A percentile compares a stretch with the other conserved stretches of the same genome.
Evolutionary conservation across 1,284 basidiomycete genomes (phyloP).

Genomic region (Takashimella koratensis): DNA sequence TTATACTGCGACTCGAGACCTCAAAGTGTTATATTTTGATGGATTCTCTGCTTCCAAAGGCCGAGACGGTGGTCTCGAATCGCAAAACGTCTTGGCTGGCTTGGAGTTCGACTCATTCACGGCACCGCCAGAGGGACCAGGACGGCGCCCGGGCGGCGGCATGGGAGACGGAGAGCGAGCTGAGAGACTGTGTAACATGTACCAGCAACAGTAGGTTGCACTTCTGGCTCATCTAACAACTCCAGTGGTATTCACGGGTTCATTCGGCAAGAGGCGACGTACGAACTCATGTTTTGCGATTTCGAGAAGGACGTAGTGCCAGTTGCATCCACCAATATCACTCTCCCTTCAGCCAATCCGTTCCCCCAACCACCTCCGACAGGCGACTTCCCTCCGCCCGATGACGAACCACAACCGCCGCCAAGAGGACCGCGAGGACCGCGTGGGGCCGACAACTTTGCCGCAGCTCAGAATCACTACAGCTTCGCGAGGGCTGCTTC

Average conservation of each 20-base stretch:
- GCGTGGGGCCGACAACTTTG: not conserved
- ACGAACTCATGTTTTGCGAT: not conserved
- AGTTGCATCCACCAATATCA: not conserved
- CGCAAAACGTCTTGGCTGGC: not conserved
- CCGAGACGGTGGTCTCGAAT: not conserved
- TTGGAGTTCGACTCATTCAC: not conserved
- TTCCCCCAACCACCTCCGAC: not conserved
- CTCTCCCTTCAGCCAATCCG: not conserved
- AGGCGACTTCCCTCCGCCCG: not conserved
- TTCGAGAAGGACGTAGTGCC: not conserved
- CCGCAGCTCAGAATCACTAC: not conserved
- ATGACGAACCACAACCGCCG: not conserved
- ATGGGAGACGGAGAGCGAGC: not conserved
- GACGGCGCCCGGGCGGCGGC: no score
- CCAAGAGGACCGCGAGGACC: not conserved
- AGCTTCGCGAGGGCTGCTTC: not conserved
- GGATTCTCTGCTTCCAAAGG: not conserved
- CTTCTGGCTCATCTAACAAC: not conserved
- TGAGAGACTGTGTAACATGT: not conserved
- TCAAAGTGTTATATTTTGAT: not conserved
- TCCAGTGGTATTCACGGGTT: not conserved
- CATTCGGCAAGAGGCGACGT: not conserved
- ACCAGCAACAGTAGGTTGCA: not conserved
- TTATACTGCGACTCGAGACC: not conserved
- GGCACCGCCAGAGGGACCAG: not conserved